Evolutionary conservation across 805 yeast genomes (phyloP).

Genomic region (Isabelozyma rhagii): DNA sequence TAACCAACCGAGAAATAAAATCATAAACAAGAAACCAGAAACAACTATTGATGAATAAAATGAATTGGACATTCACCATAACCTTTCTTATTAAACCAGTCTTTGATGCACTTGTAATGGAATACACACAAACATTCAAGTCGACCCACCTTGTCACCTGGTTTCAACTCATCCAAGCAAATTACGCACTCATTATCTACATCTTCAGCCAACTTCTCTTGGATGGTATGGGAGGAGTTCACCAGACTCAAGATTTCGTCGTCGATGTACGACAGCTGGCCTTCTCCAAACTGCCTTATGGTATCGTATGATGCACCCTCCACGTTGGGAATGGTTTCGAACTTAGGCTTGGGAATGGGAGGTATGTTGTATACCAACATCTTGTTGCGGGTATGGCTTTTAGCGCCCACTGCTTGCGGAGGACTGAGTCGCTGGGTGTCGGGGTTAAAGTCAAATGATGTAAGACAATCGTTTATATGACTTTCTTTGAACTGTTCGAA

Average conservation of each 20-base stretch:
- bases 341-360: constrained; percentile 42
- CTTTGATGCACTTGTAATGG: constrained; percentile 85
- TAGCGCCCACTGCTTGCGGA: constrained; percentile 14
- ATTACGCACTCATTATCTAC: constrained; percentile 82
- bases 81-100: constrained; percentile 87
- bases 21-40: background rate
- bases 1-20: background rate
- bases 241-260: constrained; percentile 16
- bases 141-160: constrained; percentile 88
- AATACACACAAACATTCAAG: constrained; percentile 92
- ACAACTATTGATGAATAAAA: constrained; percentile 27
- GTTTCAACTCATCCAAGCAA: constrained; percentile 82
- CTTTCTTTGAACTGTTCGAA: constrained; percentile 47
- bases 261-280: background rate
- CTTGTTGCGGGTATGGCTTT: constrained; percentile 51
- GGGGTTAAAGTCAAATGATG: constrained; percentile 64
- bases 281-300: constrained; percentile 3
- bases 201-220: constrained; percentile 17
- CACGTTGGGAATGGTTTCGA: constrained; percentile 23
- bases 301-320: constrained; percentile 17
- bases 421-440: constrained; percentile 44
- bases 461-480: constrained; percentile 74
- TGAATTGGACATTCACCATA: constrained; percentile 88
- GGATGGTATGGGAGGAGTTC: constrained; percentile 15
- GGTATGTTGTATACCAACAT: constrained; percentile 77